These are phyloP conservation scores for Leccinum pachyderme DNA, from an alignment of 1,284 basidiomycete species.

Conservation along the genomic window DNA sequence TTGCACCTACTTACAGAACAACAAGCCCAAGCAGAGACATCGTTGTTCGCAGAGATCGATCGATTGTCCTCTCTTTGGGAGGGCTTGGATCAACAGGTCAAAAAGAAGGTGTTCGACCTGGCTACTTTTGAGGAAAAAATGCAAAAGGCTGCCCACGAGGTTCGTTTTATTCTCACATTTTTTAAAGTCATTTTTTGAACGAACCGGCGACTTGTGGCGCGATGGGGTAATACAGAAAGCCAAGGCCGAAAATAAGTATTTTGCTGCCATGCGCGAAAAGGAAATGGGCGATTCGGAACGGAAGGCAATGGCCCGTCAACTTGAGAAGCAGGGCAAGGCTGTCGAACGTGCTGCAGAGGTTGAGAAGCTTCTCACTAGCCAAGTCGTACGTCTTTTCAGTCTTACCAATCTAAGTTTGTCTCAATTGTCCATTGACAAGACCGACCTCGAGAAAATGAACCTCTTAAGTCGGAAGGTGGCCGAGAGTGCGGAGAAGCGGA, in stretches of 20 bases:
- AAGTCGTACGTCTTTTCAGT: conserved; percentile 48
- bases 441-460: conserved; percentile 49
- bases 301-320: conserved; percentile 60
- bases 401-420: not conserved
- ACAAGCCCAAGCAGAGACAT: conserved; percentile 64
- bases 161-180: conserved; percentile 31
- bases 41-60: conserved; percentile 85
- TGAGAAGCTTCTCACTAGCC: conserved; percentile 56
- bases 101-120: conserved; percentile 84
- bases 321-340: conserved; percentile 79
- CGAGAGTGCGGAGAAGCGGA: conserved; percentile 41
- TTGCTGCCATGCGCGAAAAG: conserved; percentile 85
- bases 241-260: conserved; percentile 95
- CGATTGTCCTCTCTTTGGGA: conserved; percentile 88
- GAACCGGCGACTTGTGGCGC: not conserved
- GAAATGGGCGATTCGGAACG: conserved; percentile 80
- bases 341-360: conserved; percentile 70
- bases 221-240: conserved; percentile 57
- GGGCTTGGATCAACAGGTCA: conserved; percentile 77
- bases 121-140: conserved; percentile 76
- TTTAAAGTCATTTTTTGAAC: not conserved
- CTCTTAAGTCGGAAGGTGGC: conserved; percentile 41
- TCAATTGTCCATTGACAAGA: conserved; percentile 34
- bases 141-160: conserved; percentile 61
- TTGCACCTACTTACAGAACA: conserved; percentile 58